Percentiles rank a stretch among this genome's conserved stretches.
These are phyloP conservation scores for Hibiscus mutabilis DNA, from an alignment of 345 rosid genomes.

Conservation along the genomic window DNA sequence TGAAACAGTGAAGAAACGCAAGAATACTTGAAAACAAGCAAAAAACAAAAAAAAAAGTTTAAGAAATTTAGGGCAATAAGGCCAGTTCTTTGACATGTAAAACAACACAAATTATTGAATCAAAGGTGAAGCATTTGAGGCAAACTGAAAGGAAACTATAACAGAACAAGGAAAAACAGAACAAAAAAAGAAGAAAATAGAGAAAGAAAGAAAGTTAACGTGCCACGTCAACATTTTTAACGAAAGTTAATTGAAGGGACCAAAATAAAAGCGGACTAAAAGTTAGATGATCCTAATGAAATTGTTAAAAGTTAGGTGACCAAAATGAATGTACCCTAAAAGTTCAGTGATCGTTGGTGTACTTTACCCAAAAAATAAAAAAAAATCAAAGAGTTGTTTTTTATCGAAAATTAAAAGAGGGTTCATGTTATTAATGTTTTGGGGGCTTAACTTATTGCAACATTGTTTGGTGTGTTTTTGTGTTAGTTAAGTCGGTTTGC, in stretches of 20 bases:
- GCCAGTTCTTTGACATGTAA: conserved; percentile 10
- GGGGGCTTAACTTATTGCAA: neutral
- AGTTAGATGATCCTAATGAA: no score
- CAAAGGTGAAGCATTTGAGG: conserved; percentile 1
- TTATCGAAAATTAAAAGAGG: no score
- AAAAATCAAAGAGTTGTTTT: no score
- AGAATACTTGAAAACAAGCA: neutral
- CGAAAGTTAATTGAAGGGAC: no score
- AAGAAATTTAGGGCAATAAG: conserved; percentile 7
- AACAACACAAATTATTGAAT: neutral
- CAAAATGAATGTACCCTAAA: no score
- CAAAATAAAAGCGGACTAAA: no score
- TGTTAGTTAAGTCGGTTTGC: neutral
- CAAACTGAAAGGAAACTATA: neutral
- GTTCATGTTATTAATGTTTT: neutral
- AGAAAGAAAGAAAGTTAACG: neutral
- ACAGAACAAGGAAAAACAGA: no score
- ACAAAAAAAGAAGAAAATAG: neutral
- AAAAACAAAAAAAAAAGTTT: no score
- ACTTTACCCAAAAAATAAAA: no score
- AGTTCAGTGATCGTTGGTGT: no score
- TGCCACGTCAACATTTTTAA: no score
- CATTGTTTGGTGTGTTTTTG: neutral
- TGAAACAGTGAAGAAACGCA: neutral
- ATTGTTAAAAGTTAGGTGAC: no score